Percentiles rank a stretch among this genome's conserved stretches.
These are phyloP conservation scores for Veloporphyrellus conicus DNA, from an alignment of 1,284 basidiomycete genomes.

Conservation along the genomic window DNA sequence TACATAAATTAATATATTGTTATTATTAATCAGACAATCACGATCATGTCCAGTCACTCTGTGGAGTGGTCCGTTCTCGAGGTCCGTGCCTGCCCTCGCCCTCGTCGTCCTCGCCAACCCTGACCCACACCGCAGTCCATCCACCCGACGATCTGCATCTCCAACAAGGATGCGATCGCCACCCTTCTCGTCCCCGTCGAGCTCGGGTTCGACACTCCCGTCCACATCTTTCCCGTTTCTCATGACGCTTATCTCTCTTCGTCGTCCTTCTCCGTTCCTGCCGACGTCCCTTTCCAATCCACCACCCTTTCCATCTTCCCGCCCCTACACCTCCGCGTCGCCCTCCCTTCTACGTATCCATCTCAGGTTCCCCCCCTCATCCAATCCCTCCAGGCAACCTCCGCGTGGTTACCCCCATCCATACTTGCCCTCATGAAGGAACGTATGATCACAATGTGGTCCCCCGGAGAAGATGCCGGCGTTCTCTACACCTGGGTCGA, in stretches of 20 bases:
- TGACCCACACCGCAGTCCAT: conserved; percentile 49
- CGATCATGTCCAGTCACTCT: conserved; percentile 6
- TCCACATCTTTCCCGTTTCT: conserved; percentile 26
- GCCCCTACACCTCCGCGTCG: conserved; percentile 54
- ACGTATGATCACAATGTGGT: conserved; percentile 53
- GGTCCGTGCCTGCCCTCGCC: conserved; percentile 16
- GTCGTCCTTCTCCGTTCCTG: neutral
- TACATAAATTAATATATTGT: neutral
- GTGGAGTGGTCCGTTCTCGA: conserved; percentile 27
- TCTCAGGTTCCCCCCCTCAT: conserved; percentile 49
- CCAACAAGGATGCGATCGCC: conserved; percentile 34
- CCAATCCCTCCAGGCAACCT: conserved; percentile 49
- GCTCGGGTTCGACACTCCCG: conserved; percentile 40
- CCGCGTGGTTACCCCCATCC: conserved; percentile 54
- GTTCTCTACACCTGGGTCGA: conserved; percentile 69
- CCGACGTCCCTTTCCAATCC: neutral
- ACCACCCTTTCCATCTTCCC: conserved; percentile 45
- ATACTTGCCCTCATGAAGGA: conserved; percentile 35
- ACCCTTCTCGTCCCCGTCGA: conserved; percentile 57
- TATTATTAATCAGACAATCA: conserved; percentile 11
- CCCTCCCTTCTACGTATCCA: conserved; percentile 59
- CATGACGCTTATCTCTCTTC: conserved; percentile 24
- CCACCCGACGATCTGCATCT: conserved; percentile 60
- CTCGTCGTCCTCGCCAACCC: conserved; percentile 10
- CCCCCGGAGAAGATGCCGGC: conserved; percentile 51